Percentiles rank a stretch among this genome's conserved stretches.
Conservation (phyloP, 164 flowering plant species). For the Aristolochia fimbriata region DNA sequence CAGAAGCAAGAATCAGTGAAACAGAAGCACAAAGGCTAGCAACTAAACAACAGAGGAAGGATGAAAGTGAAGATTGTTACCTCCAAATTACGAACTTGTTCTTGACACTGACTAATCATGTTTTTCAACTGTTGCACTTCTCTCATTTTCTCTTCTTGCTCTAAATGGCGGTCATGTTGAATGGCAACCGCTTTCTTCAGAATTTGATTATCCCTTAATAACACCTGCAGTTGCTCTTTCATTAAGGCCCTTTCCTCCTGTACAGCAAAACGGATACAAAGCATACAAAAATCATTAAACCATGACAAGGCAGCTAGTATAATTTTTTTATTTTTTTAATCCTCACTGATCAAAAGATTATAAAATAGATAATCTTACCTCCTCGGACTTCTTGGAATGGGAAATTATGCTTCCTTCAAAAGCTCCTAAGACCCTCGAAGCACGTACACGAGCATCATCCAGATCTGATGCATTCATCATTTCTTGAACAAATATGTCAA, state of each 20-base stretch:
- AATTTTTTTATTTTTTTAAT: not conserved
- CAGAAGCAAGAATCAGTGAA: not conserved
- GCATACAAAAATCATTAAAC: not conserved
- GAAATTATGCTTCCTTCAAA: conserved; percentile 22
- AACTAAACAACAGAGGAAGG: not conserved
- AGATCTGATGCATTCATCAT: conserved; percentile 26
- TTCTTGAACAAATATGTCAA: conserved; percentile 28
- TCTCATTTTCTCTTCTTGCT: conserved; percentile 41
- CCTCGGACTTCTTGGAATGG: conserved; percentile 12
- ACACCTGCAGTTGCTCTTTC: conserved; percentile 49
- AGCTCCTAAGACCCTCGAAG: conserved; percentile 29
- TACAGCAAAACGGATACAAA: conserved; percentile 1
- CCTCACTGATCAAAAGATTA: not conserved
- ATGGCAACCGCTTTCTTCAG: conserved; percentile 74
- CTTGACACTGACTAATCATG: conserved; percentile 61
- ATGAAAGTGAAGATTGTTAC: conserved; percentile 16
- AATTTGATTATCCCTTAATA: conserved; percentile 49
- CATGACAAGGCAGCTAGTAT: not conserved
- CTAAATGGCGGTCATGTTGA: conserved; percentile 77
- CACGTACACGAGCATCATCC: conserved; percentile 33
- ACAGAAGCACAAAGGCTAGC: not conserved
- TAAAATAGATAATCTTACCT: conserved; percentile 6
- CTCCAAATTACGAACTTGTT: conserved; percentile 67
- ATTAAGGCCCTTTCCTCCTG: conserved; percentile 42
- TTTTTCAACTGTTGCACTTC: conserved; percentile 64